Conservation (phyloP, 1,284 basidiomycete genomes). For the Taiwanofungus camphoratus region DNA sequence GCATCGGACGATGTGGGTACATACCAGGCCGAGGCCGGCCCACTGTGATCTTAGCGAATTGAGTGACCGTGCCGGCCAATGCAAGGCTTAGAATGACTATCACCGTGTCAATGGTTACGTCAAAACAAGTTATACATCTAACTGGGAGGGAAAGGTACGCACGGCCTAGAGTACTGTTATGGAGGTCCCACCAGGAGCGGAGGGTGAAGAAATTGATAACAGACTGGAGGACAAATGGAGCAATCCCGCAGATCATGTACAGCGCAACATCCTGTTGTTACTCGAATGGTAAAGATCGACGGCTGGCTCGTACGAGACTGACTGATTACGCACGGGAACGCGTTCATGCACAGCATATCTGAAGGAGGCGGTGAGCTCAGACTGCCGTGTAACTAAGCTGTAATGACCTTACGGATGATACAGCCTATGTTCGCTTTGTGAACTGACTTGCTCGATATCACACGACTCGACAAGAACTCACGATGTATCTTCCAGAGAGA, state of each 20-base stretch:
- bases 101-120: slow-evolving; percentile 3
- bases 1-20: slow-evolving; percentile 2
- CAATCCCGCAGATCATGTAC: slow-evolving; percentile 62
- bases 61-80: slow-evolving; percentile 78
- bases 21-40: slow-evolving; percentile 84
- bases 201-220: slow-evolving; percentile 66
- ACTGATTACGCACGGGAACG: slow-evolving; percentile 55
- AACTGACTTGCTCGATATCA: background rate
- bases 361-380: slow-evolving; percentile 23
- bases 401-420: slow-evolving; percentile 46
- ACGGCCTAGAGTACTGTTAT: slow-evolving; percentile 78
- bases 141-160: slow-evolving; percentile 23
- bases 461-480: slow-evolving; percentile 30
- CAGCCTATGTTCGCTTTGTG: slow-evolving; percentile 28
- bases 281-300: no score
- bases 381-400: background rate
- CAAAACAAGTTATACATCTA: background rate
- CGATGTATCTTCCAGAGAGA: slow-evolving; percentile 79
- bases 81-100: slow-evolving; percentile 70
- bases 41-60: slow-evolving; percentile 83
- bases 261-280: slow-evolving; percentile 34
- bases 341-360: slow-evolving; percentile 82
- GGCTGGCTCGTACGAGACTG: no score
- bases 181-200: slow-evolving; percentile 84
- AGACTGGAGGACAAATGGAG: slow-evolving; percentile 66